Base-by-base conservation (phyloP, 2,329 filamentous ascomycete genomes). In the Pestalotiopsis sp. region DNA sequence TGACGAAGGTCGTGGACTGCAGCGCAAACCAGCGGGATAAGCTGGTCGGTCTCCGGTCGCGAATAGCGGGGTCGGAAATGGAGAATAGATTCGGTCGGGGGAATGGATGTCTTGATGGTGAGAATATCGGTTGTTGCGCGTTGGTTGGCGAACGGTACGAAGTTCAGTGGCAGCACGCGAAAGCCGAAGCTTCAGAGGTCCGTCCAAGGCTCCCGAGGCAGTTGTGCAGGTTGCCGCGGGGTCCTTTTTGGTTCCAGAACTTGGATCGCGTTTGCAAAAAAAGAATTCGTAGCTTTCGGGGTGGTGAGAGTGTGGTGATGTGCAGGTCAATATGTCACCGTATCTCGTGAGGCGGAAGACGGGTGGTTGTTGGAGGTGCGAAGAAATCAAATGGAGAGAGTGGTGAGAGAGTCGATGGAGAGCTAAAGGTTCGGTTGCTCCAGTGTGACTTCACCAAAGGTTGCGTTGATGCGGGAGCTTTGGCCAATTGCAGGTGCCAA, bases 161-260 rank as follows among this genome's bases (percentile, higher is more conserved):
- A 66, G 36, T 36, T 57, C 63, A 65, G 45, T 23, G 20, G 20
- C 61, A 45, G 52, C 56, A 59, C 17, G 45, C 45, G 65, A 56
- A 67, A 52, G 27, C 36, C 52, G 65, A 60, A 60, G 65, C 65
- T 64, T 60, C 65, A 67, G 56, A 67, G 65, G 49, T 67, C 65
- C 27, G n/a, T 38, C 59, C 52, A 38, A 60, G 64, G 45, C 52
- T 52, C 45, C 52, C 52, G 23, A 67, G 65, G 65, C 56, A 67
- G 56, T n/a, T 60, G 65, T 67, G 65, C 65, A 67, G 65, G 65
- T 67, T 60, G 56, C 65, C 65, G 27, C 27, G 49, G 64, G 64
- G 52, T 45, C 64, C 57, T 58, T 13, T 62, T 62, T 36, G 31
- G 59, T 36, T 62, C 59, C 20, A 39, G n/a, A 17, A 39, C 25